These are phyloP conservation scores for Immersiella caudata DNA, from an alignment of 495 filamentous ascomycete genomes.

Conservation along the genomic window DNA sequence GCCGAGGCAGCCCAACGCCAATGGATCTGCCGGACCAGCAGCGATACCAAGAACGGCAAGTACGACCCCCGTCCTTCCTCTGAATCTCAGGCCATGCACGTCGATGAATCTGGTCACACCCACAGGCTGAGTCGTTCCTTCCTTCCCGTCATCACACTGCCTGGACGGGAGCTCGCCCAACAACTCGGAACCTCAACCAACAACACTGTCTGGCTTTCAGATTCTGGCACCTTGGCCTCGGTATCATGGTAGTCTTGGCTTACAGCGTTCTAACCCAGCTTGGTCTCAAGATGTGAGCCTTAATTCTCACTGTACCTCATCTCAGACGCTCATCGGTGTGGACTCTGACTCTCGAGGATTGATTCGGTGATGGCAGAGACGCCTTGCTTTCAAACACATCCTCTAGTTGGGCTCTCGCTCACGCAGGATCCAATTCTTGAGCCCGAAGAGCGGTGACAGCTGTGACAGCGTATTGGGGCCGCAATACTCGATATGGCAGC, in stretches of 20 bases:
- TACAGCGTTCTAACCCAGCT: not conserved
- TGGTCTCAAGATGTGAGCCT: not conserved
- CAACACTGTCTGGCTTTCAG: not conserved
- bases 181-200: not conserved
- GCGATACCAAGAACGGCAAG: not conserved
- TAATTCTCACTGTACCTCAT: not conserved
- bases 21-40: not conserved
- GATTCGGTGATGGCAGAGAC: not conserved
- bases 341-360: not conserved
- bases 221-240: not conserved
- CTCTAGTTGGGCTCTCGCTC: not conserved
- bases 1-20: not conserved
- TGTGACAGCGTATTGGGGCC: not conserved
- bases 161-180: not conserved
- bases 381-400: too few species aligned
- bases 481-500: too few species aligned
- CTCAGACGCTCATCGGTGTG: not conserved
- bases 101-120: not conserved
- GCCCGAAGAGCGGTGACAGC: too few species aligned
- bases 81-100: not conserved
- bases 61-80: not conserved
- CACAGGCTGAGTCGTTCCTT: not conserved
- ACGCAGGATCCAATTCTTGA: not conserved
- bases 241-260: not conserved
- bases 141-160: not conserved